Conservation (phyloP, 768 basidiomycete species). For the Cytidiella melzeri region DNA sequence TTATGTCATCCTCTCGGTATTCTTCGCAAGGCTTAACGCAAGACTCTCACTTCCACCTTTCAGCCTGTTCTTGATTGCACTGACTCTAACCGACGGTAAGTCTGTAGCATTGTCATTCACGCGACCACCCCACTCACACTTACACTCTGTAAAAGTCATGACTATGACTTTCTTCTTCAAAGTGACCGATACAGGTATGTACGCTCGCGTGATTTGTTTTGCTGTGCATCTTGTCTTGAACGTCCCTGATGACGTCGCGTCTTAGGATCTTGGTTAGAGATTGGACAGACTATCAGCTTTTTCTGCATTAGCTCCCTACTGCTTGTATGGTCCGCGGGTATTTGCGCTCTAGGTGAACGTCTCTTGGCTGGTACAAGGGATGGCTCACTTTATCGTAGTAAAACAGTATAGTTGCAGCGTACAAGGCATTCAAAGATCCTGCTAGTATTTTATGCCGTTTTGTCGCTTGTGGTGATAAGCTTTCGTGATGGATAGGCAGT, state of each 20-base stretch:
- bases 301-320: slow-evolving; percentile 80
- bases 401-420: neutral
- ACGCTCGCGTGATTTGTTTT: no score
- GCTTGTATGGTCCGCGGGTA: slow-evolving; percentile 72
- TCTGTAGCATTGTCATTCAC: slow-evolving; percentile 6
- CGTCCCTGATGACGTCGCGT: neutral
- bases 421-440: no score
- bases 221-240: neutral
- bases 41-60: slow-evolving; percentile 68
- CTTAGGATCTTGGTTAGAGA: slow-evolving; percentile 81
- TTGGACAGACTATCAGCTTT: slow-evolving; percentile 83
- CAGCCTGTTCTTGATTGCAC: slow-evolving; percentile 71
- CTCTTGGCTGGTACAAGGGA: slow-evolving; percentile 41
- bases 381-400: neutral
- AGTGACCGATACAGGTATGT: slow-evolving; percentile 71
- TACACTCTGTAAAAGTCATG: slow-evolving; percentile 53
- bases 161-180: slow-evolving; percentile 79
- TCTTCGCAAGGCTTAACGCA: slow-evolving; percentile 63
- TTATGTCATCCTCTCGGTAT: slow-evolving; percentile 68
- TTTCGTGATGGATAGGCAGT: no score
- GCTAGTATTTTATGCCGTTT: no score
- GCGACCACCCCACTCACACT: neutral
- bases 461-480: no score
- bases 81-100: slow-evolving; percentile 67
- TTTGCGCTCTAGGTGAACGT: slow-evolving; percentile 67